Evolutionary conservation across 2,329 filamentous ascomycete genomes (phyloP), one percentile per base, ranked within the genome.

Genomic region (Exophiala viscosa): DNA sequence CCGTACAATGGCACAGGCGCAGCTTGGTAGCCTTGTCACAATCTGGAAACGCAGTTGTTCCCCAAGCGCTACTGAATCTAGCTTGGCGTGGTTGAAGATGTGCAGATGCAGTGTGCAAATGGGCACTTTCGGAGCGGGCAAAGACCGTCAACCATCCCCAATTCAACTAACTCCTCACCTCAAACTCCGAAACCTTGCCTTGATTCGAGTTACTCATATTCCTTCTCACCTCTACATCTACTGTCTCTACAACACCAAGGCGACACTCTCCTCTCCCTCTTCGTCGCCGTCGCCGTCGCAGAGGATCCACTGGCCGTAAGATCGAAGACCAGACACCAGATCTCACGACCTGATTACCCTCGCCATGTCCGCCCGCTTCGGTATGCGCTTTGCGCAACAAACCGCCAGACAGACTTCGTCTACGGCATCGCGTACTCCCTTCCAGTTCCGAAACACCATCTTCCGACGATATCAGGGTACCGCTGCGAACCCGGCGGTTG

Each of bases 381-480:
- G 79, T 57, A 72, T 83, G 65, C 81, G 82, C 65, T 76, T 77
- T 67, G 76, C 76, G 66, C 76, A 80, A 67, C 75, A 73, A 69
- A 76, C 69, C 63, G 65, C 74, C 69, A 76, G 79, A 70, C 70
- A 75, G 69, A 31, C 45, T 23, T 38, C 52, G n/a, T 39, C 48
- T 18, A 55, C 55, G 51, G 70, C 74, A 66, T 73, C 79, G 71
- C 76, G 78, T 64, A 70, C 78, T 72, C 69, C 79, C 73, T 79
- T 60, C 45, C 45, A 57, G 47, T 81, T 76, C 65, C 68, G 70
- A 64, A 69, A 68, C 63, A 66, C 69, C 63, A 71, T 73, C 67
- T 71, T 78, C 62, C 83, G 82, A 66, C 82, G 88, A 69, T 90
- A 82, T 71, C 84, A 88, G 73, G 89, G 84, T 72, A 85, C 85